These are phyloP conservation scores for Pochonia chlamydosporia DNA, from an alignment of 2,329 filamentous ascomycete species.

Conservation along the genomic window DNA sequence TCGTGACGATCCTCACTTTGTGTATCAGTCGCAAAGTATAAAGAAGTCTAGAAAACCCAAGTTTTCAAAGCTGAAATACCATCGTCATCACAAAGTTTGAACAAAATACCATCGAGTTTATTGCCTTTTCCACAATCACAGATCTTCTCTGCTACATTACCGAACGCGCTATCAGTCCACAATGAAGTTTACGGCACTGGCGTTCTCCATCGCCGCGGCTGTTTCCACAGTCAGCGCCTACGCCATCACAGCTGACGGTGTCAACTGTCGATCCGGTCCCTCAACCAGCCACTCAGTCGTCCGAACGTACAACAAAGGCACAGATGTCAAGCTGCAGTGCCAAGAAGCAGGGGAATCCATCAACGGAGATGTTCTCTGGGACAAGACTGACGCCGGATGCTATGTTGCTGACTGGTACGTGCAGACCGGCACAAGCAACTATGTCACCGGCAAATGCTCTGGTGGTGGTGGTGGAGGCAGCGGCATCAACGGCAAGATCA, in stretches of 20 bases:
- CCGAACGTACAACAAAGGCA: constrained; percentile 10
- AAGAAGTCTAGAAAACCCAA: too few species aligned
- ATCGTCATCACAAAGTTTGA: too few species aligned
- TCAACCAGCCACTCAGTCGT: constrained; percentile 7
- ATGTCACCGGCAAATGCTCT: constrained; percentile 1
- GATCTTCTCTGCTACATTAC: too few species aligned
- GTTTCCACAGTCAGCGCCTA: constrained; percentile 2
- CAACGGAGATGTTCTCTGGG: constrained; percentile 11
- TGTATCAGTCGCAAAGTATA: too few species aligned
- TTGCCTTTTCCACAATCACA: too few species aligned
- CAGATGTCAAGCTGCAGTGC: constrained; percentile 11
- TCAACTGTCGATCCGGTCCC: constrained; percentile 10
- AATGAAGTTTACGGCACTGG: not conserved
- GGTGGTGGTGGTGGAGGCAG: not conserved
- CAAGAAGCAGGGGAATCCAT: constrained; percentile 10
- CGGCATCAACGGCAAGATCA: constrained; percentile 5
- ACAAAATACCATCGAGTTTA: too few species aligned
- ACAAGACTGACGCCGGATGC: constrained; percentile 11
- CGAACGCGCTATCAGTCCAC: too few species aligned
- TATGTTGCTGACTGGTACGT: constrained; percentile 13
- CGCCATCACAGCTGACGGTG: constrained; percentile 8
- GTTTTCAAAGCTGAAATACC: too few species aligned
- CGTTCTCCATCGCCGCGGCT: not conserved
- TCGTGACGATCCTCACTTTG: too few species aligned
- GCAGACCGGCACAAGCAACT: constrained; percentile 8